Base-by-base conservation (phyloP, 257 asterid genomes). In the Plectranthus barbatus region DNA sequence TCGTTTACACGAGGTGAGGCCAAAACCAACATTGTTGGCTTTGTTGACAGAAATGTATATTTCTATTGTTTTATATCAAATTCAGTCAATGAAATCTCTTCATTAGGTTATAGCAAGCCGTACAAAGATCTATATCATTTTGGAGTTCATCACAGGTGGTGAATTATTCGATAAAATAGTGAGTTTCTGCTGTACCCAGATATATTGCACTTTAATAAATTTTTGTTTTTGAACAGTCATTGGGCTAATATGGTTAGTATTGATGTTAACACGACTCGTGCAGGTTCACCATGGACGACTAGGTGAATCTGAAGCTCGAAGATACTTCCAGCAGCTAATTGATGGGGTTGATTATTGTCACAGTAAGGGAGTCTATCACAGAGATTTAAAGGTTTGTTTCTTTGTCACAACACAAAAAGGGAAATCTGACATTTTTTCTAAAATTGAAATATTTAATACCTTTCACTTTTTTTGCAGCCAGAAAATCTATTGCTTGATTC, bases 331-430 rank as follows among this genome's bases (percentile, higher is more conserved):
- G 83, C 99, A 90, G 79, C 91, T 93, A 51, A 81, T 93, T 65
- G 99, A 93, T 76, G 99, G 96, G 59, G 97, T 90, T 71, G 97
- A 90, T 76, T 93, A 60, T 79, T 93, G 99, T 80, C 99, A 93
- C 82, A 82, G 79, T 67, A 90, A 84, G 72, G 97, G 99, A 75
- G 97, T 93, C 52, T 93, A 82, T 67, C 99, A 93, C 67, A 80
- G 99, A 77, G 99, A 93, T 79, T 64, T 93, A 29, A 93, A 93
- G 97, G 99, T 90, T 47, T 3, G 3, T 72, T 51, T n/a, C 18
- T 60, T 62, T 65, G 66, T 45, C 42, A 15, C 56, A n/a, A n/a
- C 40, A 14, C 18, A 20, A 21, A 45, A 51, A 60, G 14, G 3
- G 33, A 33, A 57, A 20, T 18, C 42, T 36, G 40, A 21, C 60